Conservation (phyloP, 768 basidiomycete genomes). For the Tylopilus balloui region DNA sequence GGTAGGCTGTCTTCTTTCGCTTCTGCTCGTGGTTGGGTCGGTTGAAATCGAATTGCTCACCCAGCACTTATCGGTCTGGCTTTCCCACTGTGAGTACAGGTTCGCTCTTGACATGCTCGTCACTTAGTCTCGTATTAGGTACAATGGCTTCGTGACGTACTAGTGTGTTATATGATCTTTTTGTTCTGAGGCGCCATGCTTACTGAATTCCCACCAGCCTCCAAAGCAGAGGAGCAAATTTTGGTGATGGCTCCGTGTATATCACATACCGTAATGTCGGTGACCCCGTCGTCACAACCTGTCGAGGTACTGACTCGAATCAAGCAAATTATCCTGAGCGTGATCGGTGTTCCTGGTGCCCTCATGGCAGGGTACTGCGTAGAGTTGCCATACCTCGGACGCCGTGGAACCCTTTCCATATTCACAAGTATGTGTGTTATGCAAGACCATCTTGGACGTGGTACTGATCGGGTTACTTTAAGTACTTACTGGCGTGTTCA, state of each 20-base stretch:
- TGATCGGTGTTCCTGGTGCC: conserved; percentile 55
- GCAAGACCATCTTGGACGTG: neutral
- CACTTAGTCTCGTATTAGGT: conserved; percentile 26
- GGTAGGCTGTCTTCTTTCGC: conserved; percentile 26
- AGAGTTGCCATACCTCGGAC: conserved; percentile 46
- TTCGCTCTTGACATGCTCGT: neutral
- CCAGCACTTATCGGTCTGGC: conserved; percentile 72
- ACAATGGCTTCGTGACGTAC: conserved; percentile 51
- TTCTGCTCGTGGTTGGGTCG: neutral
- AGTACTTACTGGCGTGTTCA: conserved; percentile 53
- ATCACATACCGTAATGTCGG: conserved; percentile 70
- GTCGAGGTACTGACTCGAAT: conserved; percentile 6
- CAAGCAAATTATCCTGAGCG: conserved; percentile 53
- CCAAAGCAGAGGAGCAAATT: conserved; percentile 58
- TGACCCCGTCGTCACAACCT: neutral
- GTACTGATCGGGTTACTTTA: neutral
- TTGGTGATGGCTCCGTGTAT: conserved; percentile 65
- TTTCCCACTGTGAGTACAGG: conserved; percentile 52
- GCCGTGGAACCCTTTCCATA: conserved; percentile 49
- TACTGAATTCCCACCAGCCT: conserved; percentile 39
- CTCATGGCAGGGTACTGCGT: conserved; percentile 51
- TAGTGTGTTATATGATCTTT: conserved; percentile 32
- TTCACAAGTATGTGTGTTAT: conserved; percentile 41
- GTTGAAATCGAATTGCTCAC: conserved; percentile 1
- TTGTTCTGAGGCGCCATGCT: neutral